phyloP scores from a whole-genome alignment of 2,329 filamentous ascomycete species.

The Alternaria sp. region DNA sequence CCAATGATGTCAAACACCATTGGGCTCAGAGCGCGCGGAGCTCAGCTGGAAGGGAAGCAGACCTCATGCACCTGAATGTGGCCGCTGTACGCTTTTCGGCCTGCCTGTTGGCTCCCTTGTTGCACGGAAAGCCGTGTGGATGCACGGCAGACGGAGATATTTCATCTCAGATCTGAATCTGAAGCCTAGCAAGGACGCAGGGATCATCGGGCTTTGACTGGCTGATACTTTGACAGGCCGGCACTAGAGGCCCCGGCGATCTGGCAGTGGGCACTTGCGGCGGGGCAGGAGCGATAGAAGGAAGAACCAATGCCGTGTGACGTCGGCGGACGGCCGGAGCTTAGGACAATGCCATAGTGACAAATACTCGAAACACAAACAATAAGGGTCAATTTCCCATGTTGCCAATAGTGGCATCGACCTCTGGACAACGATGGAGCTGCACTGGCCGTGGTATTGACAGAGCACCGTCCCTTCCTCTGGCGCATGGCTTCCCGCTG shows the following conservation, averaged over 20 bases:
- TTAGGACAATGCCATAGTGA: constrained; percentile 4
- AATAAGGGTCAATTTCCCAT: background rate
- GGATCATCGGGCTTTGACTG: background rate
- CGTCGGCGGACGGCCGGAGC: constrained; percentile 7
- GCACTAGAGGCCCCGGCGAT: constrained; percentile 9
- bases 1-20: background rate
- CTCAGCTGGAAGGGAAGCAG: background rate
- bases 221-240: constrained; percentile 3
- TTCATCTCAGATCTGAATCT: constrained; percentile 6
- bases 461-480: background rate
- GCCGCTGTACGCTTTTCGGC: background rate
- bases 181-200: background rate
- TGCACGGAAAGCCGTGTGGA: background rate
- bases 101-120: background rate
- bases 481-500: background rate
- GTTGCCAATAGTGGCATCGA: constrained; percentile 1
- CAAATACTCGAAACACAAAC: constrained; percentile 6
- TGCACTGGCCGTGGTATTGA: background rate
- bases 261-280: constrained; percentile 7
- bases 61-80: background rate
- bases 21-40: background rate
- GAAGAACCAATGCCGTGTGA: constrained; percentile 8
- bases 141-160: constrained; percentile 9
- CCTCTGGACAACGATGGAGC: background rate
- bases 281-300: constrained; percentile 9